Base-by-base conservation (phyloP, 1,139 yeast species). In the Candida sojae region DNA sequence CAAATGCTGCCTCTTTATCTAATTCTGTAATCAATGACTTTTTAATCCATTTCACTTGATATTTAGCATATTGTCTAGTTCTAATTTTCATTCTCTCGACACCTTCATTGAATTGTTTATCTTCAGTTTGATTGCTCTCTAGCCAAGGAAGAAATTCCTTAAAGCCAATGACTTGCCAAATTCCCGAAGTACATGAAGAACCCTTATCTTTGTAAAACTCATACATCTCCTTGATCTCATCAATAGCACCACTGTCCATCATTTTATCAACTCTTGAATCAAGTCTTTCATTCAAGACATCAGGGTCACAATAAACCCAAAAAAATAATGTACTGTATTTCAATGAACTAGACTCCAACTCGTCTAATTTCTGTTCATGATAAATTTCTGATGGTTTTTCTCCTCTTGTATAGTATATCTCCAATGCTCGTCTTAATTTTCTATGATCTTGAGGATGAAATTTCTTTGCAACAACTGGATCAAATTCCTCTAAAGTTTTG, bases 91-190 rank as follows among this genome's bases (percentile, higher is more conserved):
- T 93, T 30, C 81, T 71, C 12, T 83, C 87, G 2, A 87, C 70
- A 7, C 95, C 84, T 6, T 68, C 67, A 1, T 59, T 59, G 48
- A 83, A 73, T 3, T 67, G 53, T 21, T 5, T 41, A 6, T 61
- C 62, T 7, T 41, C 34, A 10, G 23, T 5, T 13, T 43, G 39
- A 28, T 53, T 46, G 7, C 62, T 62, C 54, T 50, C 31, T 5
- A 93, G 65, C 86, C 91, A 92, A 0, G 96, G 96, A 36, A 91
- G 64, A 61, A 93, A 92, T 63, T 93, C 98, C 60, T 90, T 89
- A 64, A 90, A 93, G 1, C 99, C 99, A 58, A 93, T 91, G 1
- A 90, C 97, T 66, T 93, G 99, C 90, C 91, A 92, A 0, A 93
- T 79, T 1, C 99, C 98, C 47, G 80, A 71, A 45, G 88, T 86